Percentiles rank a stretch among this genome's conserved stretches.
phyloP scores from a whole-genome alignment of 2,329 filamentous ascomycete genomes.

The Fusarium decemcellulare region DNA sequence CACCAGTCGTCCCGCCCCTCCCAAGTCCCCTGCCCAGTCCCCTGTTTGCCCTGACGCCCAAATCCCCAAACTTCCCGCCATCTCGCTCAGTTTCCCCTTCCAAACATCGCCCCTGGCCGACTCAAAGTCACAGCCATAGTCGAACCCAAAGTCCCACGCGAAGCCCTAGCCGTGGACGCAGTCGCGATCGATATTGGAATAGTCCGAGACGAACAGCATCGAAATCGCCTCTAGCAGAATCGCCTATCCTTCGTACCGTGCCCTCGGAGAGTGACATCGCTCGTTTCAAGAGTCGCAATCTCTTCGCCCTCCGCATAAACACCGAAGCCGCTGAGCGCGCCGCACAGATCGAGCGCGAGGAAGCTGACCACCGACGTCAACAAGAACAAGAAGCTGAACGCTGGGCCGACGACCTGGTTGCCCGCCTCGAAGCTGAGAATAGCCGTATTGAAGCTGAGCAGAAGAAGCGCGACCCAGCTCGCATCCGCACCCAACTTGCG shows the following conservation, averaged over 20 bases:
- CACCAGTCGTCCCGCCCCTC: constrained; percentile 42
- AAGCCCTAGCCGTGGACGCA: constrained; percentile 29
- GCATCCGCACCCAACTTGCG: constrained; percentile 60
- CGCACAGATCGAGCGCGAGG: constrained; percentile 39
- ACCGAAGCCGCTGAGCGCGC: constrained; percentile 32
- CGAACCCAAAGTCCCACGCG: constrained; percentile 8
- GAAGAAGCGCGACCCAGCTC: constrained; percentile 63
- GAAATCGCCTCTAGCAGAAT: constrained; percentile 21
- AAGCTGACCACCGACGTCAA: constrained; percentile 22
- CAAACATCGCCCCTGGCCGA: constrained; percentile 27
- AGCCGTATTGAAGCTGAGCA: constrained; percentile 65
- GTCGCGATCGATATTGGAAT: constrained; percentile 23
- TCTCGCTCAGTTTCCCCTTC: constrained; percentile 32
- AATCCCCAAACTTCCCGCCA: constrained; percentile 45
- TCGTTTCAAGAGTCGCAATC: constrained; percentile 42
- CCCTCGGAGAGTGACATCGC: constrained; percentile 42
- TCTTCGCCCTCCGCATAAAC: constrained; percentile 40
- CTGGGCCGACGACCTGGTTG: constrained; percentile 55
- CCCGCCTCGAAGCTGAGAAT: constrained; percentile 62
- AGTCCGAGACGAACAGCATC: constrained; percentile 14
- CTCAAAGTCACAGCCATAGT: constrained; percentile 7
- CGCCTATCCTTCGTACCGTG: constrained; percentile 29
- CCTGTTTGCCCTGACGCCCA: constrained; percentile 48
- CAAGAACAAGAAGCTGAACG: constrained; percentile 46
- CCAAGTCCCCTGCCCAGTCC: constrained; percentile 39